These are phyloP conservation scores for Suhomyces terraborum DNA, from an alignment of 1,139 yeast genomes.

Conservation along the genomic window DNA sequence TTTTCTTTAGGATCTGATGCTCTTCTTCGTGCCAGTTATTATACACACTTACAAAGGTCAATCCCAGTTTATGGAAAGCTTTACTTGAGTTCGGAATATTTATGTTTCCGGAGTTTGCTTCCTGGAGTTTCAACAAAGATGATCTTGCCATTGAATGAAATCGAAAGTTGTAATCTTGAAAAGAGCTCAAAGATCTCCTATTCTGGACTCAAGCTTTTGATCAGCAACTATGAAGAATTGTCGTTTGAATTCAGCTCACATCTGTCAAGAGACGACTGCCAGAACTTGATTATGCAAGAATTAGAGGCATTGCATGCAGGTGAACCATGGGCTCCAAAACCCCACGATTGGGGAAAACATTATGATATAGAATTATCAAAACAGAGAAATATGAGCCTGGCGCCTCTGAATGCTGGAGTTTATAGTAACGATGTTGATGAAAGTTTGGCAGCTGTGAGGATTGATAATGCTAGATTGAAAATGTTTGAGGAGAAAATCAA, in stretches of 20 bases:
- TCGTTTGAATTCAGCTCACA: slow-evolving; percentile 71
- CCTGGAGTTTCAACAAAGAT: slow-evolving; percentile 80
- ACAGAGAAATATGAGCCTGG: slow-evolving; percentile 1
- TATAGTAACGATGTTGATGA: slow-evolving; percentile 10
- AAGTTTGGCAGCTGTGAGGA: slow-evolving; percentile 26
- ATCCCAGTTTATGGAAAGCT: slow-evolving; percentile 83
- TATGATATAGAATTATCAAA: slow-evolving; percentile 18
- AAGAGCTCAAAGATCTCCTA: slow-evolving; percentile 53
- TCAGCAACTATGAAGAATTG: slow-evolving; percentile 75
- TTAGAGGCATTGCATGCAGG: slow-evolving; percentile 43
- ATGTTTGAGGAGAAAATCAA: slow-evolving; percentile 64
- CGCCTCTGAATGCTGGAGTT: background rate
- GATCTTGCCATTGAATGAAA: slow-evolving; percentile 77
- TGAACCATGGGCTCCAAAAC: slow-evolving; percentile 30
- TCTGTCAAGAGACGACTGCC: slow-evolving; percentile 76
- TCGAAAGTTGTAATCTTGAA: slow-evolving; percentile 68
- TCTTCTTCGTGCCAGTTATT: slow-evolving; percentile 65
- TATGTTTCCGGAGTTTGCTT: slow-evolving; percentile 78
- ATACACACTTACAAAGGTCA: slow-evolving; percentile 67
- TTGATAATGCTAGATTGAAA: slow-evolving; percentile 55
- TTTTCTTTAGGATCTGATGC: slow-evolving; percentile 63
- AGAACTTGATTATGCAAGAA: slow-evolving; percentile 49
- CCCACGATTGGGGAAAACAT: slow-evolving; percentile 34
- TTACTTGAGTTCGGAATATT: slow-evolving; percentile 62
- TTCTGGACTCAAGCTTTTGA: slow-evolving; percentile 65